Base-by-base conservation (phyloP, 2,329 filamentous ascomycete genomes). In the Trichoderma sp. region DNA sequence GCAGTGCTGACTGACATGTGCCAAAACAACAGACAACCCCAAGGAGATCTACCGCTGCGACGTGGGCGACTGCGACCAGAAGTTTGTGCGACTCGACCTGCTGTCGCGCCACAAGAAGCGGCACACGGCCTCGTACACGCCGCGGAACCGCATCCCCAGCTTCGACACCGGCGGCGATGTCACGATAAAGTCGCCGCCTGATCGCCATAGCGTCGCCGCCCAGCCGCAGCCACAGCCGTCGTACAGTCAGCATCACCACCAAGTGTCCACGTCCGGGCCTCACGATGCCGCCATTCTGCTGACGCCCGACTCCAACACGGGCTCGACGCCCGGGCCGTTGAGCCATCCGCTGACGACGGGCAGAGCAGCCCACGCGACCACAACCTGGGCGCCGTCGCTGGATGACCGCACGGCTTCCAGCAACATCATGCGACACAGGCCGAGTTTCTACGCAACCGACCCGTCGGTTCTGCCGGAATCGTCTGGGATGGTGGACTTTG, bases 41-140 rank as follows among this genome's bases (percentile, higher is more conserved):
- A 93, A 92, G 80, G 90, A 92, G 76, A 93, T 94, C 73, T 94
- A 91, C 79, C 83, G 84, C 68, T 96, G 92, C 81, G 90, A 94
- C 77, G 88, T 92, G 68, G 87, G 88, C 10, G 90, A 89, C 70
- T 96, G 92, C 79, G 86, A 88, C 69, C 90, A 92, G 70, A 87
- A 88, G 71, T 96, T 95, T 77, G 92, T 95, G 49, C 89, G 92
- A 60, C 89, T 91, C 75, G 92, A 95, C 77, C 85, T 95, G 52
- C 88, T 93, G 73, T 84, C 90, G 60, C 87, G 89, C 47, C 89
- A 91, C 78, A 85, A 87, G 75, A 90, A 89, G 77, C 86, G 89
- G 33, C 89, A 91, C 75, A 88, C 85, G 3, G 83, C 86, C 19
- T 82, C 83, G 0, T 86, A 86, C 69, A 80, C 82, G 2, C 84